phyloP scores from a whole-genome alignment of 163 green algal species.

The Scenedesmus sp. region DNA sequence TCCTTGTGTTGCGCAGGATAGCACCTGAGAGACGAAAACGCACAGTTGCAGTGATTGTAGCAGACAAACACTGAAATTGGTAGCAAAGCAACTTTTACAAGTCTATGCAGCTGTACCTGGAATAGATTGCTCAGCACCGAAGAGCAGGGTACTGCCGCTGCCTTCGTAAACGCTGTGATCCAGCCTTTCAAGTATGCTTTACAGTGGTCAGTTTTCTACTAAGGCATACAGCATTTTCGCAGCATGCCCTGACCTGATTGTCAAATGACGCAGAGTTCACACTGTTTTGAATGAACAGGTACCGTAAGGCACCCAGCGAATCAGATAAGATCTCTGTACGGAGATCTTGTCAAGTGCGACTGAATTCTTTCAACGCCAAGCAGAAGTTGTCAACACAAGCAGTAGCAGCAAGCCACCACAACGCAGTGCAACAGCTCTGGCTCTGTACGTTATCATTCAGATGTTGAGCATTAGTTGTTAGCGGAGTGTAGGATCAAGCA shows the following conservation, averaged over 20 bases:
- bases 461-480: neutral
- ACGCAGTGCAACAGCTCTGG: neutral
- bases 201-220: neutral
- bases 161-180: neutral
- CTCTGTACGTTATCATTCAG: neutral
- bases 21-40: neutral
- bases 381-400: neutral
- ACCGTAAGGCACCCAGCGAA: neutral
- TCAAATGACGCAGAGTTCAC: neutral
- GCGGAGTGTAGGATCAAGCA: neutral
- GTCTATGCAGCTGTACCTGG: neutral
- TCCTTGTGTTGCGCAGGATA: neutral
- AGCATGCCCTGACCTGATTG: neutral
- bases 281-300: neutral
- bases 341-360: too few species aligned
- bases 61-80: neutral
- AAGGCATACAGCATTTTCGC: neutral
- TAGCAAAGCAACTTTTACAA: neutral
- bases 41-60: neutral
- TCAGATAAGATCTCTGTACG: neutral
- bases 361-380: neutral
- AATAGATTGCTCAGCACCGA: neutral
- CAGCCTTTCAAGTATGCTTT: neutral
- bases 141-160: neutral
- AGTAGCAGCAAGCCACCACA: slow-evolving; percentile 7